These are phyloP conservation scores for Dichomitus squalens DNA, from an alignment of 1,284 basidiomycete genomes.

Conservation along the genomic window DNA sequence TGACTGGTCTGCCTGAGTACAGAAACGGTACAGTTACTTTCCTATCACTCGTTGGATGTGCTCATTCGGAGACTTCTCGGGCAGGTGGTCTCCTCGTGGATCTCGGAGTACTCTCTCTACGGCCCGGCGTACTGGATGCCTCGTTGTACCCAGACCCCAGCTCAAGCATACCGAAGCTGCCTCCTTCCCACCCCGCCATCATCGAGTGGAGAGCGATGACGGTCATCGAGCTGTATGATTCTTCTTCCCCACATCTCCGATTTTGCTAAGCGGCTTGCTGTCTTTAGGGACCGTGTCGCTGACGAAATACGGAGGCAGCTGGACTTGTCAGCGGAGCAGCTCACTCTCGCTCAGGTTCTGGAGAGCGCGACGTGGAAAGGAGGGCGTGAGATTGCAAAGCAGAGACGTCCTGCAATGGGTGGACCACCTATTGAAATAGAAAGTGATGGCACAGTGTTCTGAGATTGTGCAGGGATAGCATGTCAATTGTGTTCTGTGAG, in stretches of 20 bases:
- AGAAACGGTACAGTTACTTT: conserved; percentile 66
- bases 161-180: conserved; percentile 61
- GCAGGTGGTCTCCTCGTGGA: conserved; percentile 88
- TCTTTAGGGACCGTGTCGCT: conserved; percentile 77
- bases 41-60: not conserved
- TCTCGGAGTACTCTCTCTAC: conserved; percentile 73
- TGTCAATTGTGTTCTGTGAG: no score
- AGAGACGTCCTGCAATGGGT: conserved; percentile 70
- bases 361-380: conserved; percentile 97
- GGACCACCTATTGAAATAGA: conserved; percentile 89
- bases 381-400: conserved; percentile 87
- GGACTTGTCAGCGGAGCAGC: conserved; percentile 47
- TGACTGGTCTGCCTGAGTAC: conserved; percentile 89
- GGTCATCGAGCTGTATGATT: conserved; percentile 82
- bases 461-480: no score
- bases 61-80: not conserved
- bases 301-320: conserved; percentile 67
- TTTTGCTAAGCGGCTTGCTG: not conserved
- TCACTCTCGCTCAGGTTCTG: conserved; percentile 84
- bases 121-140: conserved; percentile 47
- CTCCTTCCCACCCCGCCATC: conserved; percentile 84
- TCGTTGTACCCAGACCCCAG: conserved; percentile 45
- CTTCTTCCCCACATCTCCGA: not conserved
- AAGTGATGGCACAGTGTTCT: conserved; percentile 87
- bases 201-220: conserved; percentile 97